Conservation (phyloP, 2,329 filamentous ascomycete genomes). For the Phaeosphaeriaceae sp. region DNA sequence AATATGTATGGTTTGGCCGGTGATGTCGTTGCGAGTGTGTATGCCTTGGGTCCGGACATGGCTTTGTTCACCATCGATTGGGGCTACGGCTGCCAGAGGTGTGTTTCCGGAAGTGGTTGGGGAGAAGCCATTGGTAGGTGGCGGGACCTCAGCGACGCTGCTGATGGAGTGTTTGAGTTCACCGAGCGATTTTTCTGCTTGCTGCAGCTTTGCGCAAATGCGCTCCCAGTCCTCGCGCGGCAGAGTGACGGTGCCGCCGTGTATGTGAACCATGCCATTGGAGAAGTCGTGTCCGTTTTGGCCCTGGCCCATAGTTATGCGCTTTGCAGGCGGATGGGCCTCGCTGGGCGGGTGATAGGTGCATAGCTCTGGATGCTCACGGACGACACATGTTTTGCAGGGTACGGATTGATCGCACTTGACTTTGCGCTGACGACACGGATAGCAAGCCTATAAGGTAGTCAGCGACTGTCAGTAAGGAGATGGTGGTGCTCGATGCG, state of each 20-base stretch:
- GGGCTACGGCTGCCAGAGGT: slow-evolving; percentile 41
- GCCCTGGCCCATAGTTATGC: slow-evolving; percentile 40
- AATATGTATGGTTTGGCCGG: slow-evolving; percentile 66
- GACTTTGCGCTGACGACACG: slow-evolving; percentile 55
- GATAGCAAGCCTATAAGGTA: slow-evolving; percentile 53
- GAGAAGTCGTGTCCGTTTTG: slow-evolving; percentile 47
- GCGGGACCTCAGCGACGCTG: slow-evolving; percentile 45
- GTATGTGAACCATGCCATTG: slow-evolving; percentile 48
- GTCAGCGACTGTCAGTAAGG: slow-evolving; percentile 30
- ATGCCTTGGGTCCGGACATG: slow-evolving; percentile 62
- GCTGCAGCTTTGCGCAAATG: slow-evolving; percentile 56
- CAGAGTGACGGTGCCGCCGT: slow-evolving; percentile 48
- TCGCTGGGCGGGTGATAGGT: slow-evolving; percentile 51
- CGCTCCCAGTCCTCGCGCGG: slow-evolving; percentile 56
- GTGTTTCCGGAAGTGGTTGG: slow-evolving; percentile 41
- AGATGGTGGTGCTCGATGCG: slow-evolving; percentile 12
- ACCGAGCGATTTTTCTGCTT: slow-evolving; percentile 54
- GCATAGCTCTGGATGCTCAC: slow-evolving; percentile 59
- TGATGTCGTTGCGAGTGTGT: slow-evolving; percentile 65
- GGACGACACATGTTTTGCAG: slow-evolving; percentile 58
- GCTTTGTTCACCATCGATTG: slow-evolving; percentile 45
- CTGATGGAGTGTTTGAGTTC: slow-evolving; percentile 52
- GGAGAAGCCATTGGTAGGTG: slow-evolving; percentile 42
- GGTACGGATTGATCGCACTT: slow-evolving; percentile 57
- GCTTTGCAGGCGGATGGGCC: slow-evolving; percentile 49